Conservation (phyloP, 495 filamentous ascomycete genomes). For the Gamarada debralockiae region DNA sequence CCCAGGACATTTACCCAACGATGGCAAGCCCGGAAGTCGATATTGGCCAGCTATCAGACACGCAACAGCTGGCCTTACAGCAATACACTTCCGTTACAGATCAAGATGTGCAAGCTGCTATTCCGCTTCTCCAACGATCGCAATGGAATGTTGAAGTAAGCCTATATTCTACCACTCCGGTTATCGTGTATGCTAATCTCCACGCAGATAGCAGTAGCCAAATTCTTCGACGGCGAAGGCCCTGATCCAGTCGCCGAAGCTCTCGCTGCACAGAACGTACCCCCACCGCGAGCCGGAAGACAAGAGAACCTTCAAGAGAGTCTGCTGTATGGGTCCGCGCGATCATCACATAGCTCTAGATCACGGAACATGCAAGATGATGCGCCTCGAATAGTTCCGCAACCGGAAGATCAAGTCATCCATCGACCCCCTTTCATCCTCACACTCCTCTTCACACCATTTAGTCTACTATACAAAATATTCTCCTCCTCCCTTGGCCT, state of each 20-base stretch:
- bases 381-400: conserved; percentile 80
- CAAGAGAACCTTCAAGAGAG: conserved; percentile 71
- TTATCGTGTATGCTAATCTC: conserved; percentile 15
- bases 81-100: conserved; percentile 87
- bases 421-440: conserved; percentile 71
- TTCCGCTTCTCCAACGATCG: conserved; percentile 75
- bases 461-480: conserved; percentile 70
- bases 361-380: conserved; percentile 43
- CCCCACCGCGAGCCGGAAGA: conserved; percentile 51
- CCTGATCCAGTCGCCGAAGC: conserved; percentile 66
- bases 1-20: neutral
- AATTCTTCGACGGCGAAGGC: conserved; percentile 96
- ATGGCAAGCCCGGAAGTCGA: conserved; percentile 44
- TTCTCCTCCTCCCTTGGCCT: conserved; percentile 58
- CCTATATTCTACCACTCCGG: neutral
- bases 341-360: conserved; percentile 28
- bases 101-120: conserved; percentile 71
- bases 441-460: conserved; percentile 73
- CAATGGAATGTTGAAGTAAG: conserved; percentile 94
- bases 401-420: conserved; percentile 56
- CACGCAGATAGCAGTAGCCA: conserved; percentile 81
- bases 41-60: conserved; percentile 63
- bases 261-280: conserved; percentile 53
- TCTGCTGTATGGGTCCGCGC: conserved; percentile 24
- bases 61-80: conserved; percentile 76